These are phyloP conservation scores for Exophiala phaeomuriformis DNA, from an alignment of 2,329 filamentous ascomycete species.

Conservation along the genomic window DNA sequence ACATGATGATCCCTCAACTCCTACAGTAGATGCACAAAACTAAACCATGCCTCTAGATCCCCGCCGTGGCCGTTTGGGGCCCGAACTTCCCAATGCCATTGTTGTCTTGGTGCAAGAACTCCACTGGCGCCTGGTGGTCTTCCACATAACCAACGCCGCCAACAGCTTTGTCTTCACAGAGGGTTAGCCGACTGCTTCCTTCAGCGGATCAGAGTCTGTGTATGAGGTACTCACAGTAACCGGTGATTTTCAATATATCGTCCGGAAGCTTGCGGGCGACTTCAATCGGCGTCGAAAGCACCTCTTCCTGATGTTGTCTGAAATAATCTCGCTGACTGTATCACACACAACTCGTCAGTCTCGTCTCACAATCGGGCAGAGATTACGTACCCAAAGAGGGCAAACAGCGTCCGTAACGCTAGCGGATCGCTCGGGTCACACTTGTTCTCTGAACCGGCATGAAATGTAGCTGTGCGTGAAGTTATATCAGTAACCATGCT, in stretches of 20 bases:
- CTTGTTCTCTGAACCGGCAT: background rate
- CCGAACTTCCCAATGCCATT: background rate
- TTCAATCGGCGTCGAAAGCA: background rate
- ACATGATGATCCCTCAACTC: no score
- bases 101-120: background rate
- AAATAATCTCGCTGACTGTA: conserved; percentile 2
- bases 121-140: conserved; percentile 1
- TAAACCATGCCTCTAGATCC: background rate
- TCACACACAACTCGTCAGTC: background rate
- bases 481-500: background rate
- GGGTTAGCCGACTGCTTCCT: background rate
- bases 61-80: background rate
- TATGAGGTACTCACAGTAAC: background rate
- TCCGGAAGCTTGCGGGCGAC: conserved; percentile 2
- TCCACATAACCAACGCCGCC: background rate
- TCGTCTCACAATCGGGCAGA: background rate
- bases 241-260: background rate
- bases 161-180: background rate
- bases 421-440: background rate
- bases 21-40: no score
- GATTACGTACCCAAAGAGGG: background rate
- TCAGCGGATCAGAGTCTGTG: background rate
- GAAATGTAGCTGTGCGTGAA: background rate
- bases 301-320: conserved; percentile 1
- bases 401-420: background rate